Evolutionary conservation across 176 grass and related monocot species (phyloP).

Genomic region (Triticum turgidum): DNA sequence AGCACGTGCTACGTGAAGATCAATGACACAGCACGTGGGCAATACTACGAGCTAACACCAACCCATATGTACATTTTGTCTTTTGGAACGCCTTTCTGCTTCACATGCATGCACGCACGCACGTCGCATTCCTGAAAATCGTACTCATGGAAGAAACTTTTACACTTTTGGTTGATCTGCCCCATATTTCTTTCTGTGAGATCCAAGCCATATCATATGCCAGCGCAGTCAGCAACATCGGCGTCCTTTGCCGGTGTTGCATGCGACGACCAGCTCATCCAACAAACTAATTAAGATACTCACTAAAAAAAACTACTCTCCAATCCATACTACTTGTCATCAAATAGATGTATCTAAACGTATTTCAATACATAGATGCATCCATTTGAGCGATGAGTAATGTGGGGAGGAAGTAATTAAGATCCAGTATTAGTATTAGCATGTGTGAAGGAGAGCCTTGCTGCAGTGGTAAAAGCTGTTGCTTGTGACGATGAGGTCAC

Average conservation of each 20-base stretch:
- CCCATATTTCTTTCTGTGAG: neutral
- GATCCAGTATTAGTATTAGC: neutral
- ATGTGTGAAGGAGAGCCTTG: too few species aligned
- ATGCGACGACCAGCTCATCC: neutral
- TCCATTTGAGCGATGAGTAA: too few species aligned
- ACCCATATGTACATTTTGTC: neutral
- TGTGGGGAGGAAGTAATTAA: too few species aligned
- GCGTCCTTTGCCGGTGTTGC: conserved; percentile 27
- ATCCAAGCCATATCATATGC: conserved; percentile 23
- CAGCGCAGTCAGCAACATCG: conserved; percentile 34
- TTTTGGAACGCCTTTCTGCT: neutral
- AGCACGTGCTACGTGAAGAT: conserved; percentile 20
- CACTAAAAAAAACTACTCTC: too few species aligned
- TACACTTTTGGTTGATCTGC: neutral
- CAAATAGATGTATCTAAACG: too few species aligned
- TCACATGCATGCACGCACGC: neutral
- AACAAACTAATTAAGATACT: neutral
- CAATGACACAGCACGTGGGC: neutral
- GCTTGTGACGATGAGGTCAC: too few species aligned
- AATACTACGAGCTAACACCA: neutral
- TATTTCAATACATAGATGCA: too few species aligned
- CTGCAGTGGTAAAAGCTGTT: too few species aligned
- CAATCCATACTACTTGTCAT: too few species aligned
- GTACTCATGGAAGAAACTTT: neutral
- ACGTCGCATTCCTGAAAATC: neutral